Conservation (phyloP, 257 asterid genomes). For the Nemophila menziesii region DNA sequence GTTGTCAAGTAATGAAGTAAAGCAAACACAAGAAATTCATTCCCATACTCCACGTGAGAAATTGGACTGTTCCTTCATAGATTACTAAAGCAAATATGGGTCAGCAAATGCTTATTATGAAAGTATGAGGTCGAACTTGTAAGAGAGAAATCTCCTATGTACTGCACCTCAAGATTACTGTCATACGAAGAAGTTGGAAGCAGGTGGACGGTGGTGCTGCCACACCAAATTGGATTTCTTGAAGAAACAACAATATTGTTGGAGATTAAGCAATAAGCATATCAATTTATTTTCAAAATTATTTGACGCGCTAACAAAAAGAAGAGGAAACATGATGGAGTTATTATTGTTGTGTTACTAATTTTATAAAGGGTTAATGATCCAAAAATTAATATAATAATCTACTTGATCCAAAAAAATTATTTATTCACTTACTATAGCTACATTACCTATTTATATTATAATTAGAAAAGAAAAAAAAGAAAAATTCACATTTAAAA, state of each 20-base stretch:
- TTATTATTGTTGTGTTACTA: background rate
- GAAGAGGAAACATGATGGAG: too few relatives aligned
- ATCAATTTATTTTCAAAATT: too few relatives aligned
- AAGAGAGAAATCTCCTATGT: too few relatives aligned
- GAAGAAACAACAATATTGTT: background rate
- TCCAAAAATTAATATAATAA: too few relatives aligned
- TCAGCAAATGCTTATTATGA: slow-evolving; percentile 8
- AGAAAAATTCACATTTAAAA: too few relatives aligned
- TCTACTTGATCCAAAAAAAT: too few relatives aligned
- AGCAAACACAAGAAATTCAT: slow-evolving; percentile 12
- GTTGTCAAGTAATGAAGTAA: slow-evolving; percentile 16
- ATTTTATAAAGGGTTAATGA: background rate
- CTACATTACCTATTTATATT: too few relatives aligned
- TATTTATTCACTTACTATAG: too few relatives aligned
- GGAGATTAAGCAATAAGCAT: background rate
- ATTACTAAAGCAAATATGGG: slow-evolving; percentile 5
- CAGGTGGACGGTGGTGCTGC: background rate
- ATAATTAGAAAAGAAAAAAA: too few relatives aligned
- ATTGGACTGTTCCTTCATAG: slow-evolving; percentile 7
- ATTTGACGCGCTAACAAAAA: too few relatives aligned
- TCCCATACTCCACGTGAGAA: background rate
- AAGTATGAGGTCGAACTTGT: too few relatives aligned
- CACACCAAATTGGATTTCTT: slow-evolving; percentile 4
- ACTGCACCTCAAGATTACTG: too few relatives aligned
- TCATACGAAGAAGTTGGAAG: background rate